phyloP scores from a whole-genome alignment of 2,329 filamentous ascomycete species.

The Alternaria novae-zelandiae region DNA sequence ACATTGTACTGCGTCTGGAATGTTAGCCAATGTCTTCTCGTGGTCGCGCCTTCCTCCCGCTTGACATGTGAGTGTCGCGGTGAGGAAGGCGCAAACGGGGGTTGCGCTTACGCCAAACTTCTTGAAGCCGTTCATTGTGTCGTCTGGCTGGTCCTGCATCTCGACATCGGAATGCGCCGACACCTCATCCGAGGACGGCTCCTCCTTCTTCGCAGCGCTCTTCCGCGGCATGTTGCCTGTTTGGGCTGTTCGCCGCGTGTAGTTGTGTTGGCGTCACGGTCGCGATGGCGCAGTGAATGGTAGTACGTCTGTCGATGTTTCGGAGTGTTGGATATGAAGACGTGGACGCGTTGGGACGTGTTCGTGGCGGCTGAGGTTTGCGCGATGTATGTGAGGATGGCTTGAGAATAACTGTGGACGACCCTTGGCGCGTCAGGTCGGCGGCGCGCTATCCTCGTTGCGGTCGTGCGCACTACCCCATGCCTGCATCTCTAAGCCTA shows the following conservation, averaged over 20 bases:
- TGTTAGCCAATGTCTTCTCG: constrained; percentile 32
- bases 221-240: constrained; percentile 50
- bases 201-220: constrained; percentile 44
- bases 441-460: constrained; percentile 6
- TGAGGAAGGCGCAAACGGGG: constrained; percentile 8
- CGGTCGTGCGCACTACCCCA: constrained; percentile 2
- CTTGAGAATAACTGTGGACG: constrained; percentile 13
- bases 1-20: constrained; percentile 53
- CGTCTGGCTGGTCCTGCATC: constrained; percentile 45
- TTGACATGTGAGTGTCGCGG: neutral
- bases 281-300: neutral
- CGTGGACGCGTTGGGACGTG: constrained; percentile 8
- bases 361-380: neutral
- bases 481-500: neutral
- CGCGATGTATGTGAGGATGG: constrained; percentile 1
- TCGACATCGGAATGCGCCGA: constrained; percentile 48
- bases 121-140: constrained; percentile 41
- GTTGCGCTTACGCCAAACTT: constrained; percentile 42
- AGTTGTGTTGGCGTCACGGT: constrained; percentile 3
- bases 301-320: neutral
- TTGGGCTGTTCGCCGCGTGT: constrained; percentile 40
- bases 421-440: constrained; percentile 11
- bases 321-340: neutral
- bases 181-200: constrained; percentile 45
- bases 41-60: constrained; percentile 3